A percentile compares a stretch with the other conserved stretches of the same genome.
phyloP scores from a whole-genome alignment of 768 basidiomycete genomes.

The Phlebiopsis flavidoalba region DNA sequence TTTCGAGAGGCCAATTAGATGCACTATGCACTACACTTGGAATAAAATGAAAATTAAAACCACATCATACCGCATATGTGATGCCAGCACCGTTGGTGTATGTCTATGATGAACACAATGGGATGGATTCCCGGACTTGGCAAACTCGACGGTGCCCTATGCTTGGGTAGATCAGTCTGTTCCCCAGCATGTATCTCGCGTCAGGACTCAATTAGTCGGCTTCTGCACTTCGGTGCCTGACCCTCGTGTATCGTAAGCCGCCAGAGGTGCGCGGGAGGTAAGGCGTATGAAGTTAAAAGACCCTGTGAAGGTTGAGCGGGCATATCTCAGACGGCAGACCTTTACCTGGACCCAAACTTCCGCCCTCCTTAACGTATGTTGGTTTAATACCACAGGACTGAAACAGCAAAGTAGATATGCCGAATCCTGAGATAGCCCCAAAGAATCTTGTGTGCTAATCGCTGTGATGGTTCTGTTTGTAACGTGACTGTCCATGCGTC shows the following conservation, averaged over 20 bases:
- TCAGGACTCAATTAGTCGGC: conserved; percentile 84
- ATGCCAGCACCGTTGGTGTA: too few species aligned
- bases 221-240: conserved; percentile 89
- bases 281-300: conserved; percentile 96
- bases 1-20: too few species aligned
- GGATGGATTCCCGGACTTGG: too few species aligned
- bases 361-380: conserved; percentile 80
- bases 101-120: too few species aligned
- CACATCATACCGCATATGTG: too few species aligned
- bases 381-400: too few species aligned
- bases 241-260: conserved; percentile 91
- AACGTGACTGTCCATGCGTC: conserved; percentile 88
- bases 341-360: conserved; percentile 52
- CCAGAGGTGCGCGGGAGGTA: conserved; percentile 76
- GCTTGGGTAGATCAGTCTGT: conserved; percentile 81
- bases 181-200: conserved; percentile 65
- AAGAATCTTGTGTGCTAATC: not conserved
- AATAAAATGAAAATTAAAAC: too few species aligned
- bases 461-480: not conserved
- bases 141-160: too few species aligned
- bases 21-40: too few species aligned
- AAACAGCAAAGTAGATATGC: conserved; percentile 98
- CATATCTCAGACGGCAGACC: not conserved
- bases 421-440: conserved; percentile 65
- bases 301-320: conserved; percentile 37